phyloP scores from a whole-genome alignment of 805 yeast genomes.

The Candida nemodendra region DNA sequence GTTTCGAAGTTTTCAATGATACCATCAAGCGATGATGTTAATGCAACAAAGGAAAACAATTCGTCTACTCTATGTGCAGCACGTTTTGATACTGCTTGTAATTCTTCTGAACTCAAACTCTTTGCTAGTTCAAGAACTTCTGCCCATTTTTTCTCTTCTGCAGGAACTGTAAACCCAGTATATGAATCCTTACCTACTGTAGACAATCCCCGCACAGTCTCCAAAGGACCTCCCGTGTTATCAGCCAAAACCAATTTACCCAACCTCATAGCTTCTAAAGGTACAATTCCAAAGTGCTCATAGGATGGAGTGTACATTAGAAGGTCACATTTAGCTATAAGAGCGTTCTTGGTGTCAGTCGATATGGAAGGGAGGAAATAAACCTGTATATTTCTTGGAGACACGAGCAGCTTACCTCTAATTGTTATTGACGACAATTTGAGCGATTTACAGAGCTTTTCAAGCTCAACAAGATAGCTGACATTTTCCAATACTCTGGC shows the following conservation, averaged over 20 bases:
- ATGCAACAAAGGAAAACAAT: conserved; percentile 45
- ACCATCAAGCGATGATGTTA: conserved; percentile 31
- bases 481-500: conserved; percentile 71
- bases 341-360: conserved; percentile 57
- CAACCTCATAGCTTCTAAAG: conserved; percentile 87
- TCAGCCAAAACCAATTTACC: conserved; percentile 85
- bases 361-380: conserved; percentile 78
- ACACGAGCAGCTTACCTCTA: conserved; percentile 14
- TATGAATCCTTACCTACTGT: conserved; percentile 14
- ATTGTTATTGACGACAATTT: conserved; percentile 45
- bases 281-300: conserved; percentile 98
- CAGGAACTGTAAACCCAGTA: conserved; percentile 63
- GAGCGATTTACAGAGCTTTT: conserved; percentile 43
- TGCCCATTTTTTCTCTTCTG: conserved; percentile 55
- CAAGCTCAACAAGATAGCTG: conserved; percentile 62
- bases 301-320: conserved; percentile 84
- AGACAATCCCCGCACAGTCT: conserved; percentile 52
- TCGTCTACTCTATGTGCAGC: conserved; percentile 36
- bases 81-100: conserved; percentile 15
- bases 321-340: conserved; percentile 56
- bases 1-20: conserved; percentile 18
- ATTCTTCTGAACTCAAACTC: conserved; percentile 12
- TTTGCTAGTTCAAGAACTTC: conserved; percentile 43
- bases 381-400: conserved; percentile 27
- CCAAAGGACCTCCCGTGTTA: conserved; percentile 90